Evolutionary conservation across 768 basidiomycete species (phyloP), one percentile per base, ranked within the genome.

Genomic region (Plicaturopsis crispa): DNA sequence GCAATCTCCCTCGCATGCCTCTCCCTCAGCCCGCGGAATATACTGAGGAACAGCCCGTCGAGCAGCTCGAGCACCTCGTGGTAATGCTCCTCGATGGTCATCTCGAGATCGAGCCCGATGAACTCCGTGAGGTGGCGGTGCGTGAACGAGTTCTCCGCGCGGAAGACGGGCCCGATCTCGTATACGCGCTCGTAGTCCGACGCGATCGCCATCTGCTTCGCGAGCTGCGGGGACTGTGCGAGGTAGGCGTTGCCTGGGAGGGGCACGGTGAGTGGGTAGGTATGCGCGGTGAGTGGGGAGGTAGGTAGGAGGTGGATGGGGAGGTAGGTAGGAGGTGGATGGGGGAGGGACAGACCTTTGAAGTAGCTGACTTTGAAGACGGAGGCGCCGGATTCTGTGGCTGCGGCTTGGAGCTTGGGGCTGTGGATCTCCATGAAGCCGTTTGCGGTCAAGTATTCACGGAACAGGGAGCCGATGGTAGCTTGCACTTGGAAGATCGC

Each of bases 121-220:
- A 97, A 99, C 61, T 99, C 96, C 14, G 96, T 98, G 66, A 99
- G 72, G 67, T 99, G 96, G 36, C 96, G 85, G 57, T 97, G 90
- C 3, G 96, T 98, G 62, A 93, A 90, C 33, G 94, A 84, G 60
- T 98, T 80, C 62, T 98, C 96, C 12, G 96, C 96, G 45, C 96
- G 89, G 71, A 98, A 98, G 39, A 98, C 94, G 40, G 84, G 79
- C 1, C 82, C 96, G 44, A 99, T 91, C 63, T 99, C 96, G 63
- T 93, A 99, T 6, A 99, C 96, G 22, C 91, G 78, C 60, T 98
- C 96, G 55, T 98, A 92, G 64, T 98, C 96, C 38, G 90, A 92
- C 23, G 96, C 91, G 51, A 99, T 98, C 43, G 86, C 88, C 96
- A 99, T 99, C 63, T 99, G 96, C 62, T 99, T 99, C 36, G 92